A percentile compares a stretch with the other conserved stretches of the same genome.
phyloP scores from a whole-genome alignment of 1,284 basidiomycete genomes.

The Blastosporella zonata region DNA sequence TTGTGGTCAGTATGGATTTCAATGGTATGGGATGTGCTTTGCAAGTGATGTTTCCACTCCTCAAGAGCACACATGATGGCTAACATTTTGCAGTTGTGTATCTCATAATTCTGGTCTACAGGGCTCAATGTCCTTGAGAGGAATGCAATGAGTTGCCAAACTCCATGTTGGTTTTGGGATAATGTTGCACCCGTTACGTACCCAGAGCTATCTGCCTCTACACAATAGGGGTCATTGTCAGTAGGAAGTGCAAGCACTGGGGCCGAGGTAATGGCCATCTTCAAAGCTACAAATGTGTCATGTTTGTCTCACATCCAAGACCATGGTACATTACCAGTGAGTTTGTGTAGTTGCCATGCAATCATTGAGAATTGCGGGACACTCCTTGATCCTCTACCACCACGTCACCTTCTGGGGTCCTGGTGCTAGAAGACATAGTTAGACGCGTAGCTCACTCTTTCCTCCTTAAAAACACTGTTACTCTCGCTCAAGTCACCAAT shows the following conservation, averaged over 20 bases:
- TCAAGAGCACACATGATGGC: conserved; percentile 37
- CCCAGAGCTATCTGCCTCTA: conserved; percentile 25
- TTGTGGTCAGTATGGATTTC: conserved; percentile 40
- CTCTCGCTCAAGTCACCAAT: no score
- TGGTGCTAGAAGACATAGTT: not conserved
- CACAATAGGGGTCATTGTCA: conserved; percentile 12
- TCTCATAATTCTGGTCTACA: conserved; percentile 27
- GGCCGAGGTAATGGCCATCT: conserved; percentile 8
- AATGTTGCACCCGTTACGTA: conserved; percentile 25
- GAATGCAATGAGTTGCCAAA: conserved; percentile 25
- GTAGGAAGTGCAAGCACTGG: conserved; percentile 17
- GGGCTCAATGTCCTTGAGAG: conserved; percentile 21
- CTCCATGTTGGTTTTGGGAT: conserved; percentile 16
- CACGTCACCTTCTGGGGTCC: not conserved
- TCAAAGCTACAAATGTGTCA: conserved; percentile 1
- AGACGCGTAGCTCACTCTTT: no score
- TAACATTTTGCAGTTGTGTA: conserved; percentile 31
- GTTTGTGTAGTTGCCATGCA: no score
- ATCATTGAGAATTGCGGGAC: no score
- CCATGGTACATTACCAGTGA: no score
- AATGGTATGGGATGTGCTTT: conserved; percentile 26
- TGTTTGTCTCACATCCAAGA: no score
- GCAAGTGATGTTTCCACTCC: conserved; percentile 38
- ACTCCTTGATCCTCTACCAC: not conserved
- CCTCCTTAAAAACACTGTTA: no score